Base-by-base conservation (phyloP, 1,284 basidiomycete genomes). In the Rhodofomes roseus region DNA sequence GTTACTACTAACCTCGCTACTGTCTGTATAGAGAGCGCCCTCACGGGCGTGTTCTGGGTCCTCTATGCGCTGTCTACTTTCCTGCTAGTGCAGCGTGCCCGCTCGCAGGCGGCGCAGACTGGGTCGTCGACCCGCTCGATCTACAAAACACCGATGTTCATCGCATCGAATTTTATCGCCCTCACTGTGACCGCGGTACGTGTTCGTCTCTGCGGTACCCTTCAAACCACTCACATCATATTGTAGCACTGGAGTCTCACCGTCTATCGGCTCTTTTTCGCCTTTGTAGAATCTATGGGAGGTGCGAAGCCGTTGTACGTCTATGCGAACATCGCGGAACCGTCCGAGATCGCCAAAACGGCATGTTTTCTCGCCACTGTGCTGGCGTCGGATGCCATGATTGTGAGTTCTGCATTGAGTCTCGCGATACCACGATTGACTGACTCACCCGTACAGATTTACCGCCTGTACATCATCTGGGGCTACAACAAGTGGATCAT, bases 401-500 rank as follows among this genome's bases (percentile, higher is more conserved):
- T 57, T 31, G 56, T 57, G 27, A n/a, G 54, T 27, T n/a, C 4
- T 34, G 11, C 11, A 34, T 34, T 34, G 5, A 11, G 5, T 34
- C 31, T 34, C 31, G 31, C 31, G 31, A n/a, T n/a, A n/a, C n/a
- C n/a, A n/a, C 31, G 31, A 34, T 11, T 11, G 31, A n/a, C 31
- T 34, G 31, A 34, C 11, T 11, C 31, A 34, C 31, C 31, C 31
- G 31, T 20, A 12, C 37, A 58, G 56, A 53, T 58, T 1, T 58
- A 53, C 29, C 56, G 56, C 2, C 51, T 58, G 25, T 58, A 58
- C 43, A 50, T 58, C 6, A 58, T 58, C 40, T 58, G 56, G 56
- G 56, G 25, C 5, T 31, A 54, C 23, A 58, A 58, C 41, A 41
- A 29, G 18, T 44, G 56, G 48, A 37, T 58, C 37, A 25, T 34